Percentiles rank a stretch among this genome's conserved stretches.
These are phyloP conservation scores for Starmerella cellae DNA, from an alignment of 805 yeast genomes.

Conservation along the genomic window DNA sequence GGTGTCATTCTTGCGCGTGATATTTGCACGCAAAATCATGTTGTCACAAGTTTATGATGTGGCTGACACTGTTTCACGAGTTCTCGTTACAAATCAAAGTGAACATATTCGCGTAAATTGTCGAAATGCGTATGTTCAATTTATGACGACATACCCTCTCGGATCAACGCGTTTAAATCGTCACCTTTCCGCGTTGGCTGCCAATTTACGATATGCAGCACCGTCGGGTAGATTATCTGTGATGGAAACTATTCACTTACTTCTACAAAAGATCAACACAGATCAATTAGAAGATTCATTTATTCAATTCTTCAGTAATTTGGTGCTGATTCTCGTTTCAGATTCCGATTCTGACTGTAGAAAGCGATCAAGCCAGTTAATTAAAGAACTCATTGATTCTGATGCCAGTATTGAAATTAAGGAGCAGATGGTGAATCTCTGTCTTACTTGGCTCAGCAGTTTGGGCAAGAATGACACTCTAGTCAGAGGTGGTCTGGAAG, in stretches of 20 bases:
- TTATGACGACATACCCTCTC: conserved; percentile 88
- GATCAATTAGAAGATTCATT: conserved; percentile 35
- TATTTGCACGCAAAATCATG: conserved; percentile 59
- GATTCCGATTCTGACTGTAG: conserved; percentile 72
- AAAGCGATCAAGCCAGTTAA: conserved; percentile 59
- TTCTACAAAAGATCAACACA: conserved; percentile 47
- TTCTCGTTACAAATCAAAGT: conserved; percentile 82
- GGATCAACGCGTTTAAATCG: conserved; percentile 72
- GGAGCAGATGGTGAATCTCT: conserved; percentile 11
- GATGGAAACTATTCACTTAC: conserved; percentile 66
- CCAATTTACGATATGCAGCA: conserved; percentile 71
- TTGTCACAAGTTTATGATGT: conserved; percentile 83
- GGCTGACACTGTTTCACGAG: conserved; percentile 64
- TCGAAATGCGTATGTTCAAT: conserved; percentile 68
- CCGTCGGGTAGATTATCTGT: conserved; percentile 80
- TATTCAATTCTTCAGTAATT: conserved; percentile 67
- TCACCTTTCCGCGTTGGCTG: conserved; percentile 67
- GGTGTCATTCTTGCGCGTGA: conserved; percentile 65
- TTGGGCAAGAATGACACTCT: conserved; percentile 11
- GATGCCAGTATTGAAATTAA: not conserved
- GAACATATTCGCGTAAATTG: conserved; percentile 73
- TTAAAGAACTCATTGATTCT: conserved; percentile 1
- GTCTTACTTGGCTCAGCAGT: conserved; percentile 15
- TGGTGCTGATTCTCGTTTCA: conserved; percentile 61
- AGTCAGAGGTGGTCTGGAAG: conserved; percentile 21